phyloP scores from a whole-genome alignment of 2,329 filamentous ascomycete species.

The Davidsoniella australis region DNA sequence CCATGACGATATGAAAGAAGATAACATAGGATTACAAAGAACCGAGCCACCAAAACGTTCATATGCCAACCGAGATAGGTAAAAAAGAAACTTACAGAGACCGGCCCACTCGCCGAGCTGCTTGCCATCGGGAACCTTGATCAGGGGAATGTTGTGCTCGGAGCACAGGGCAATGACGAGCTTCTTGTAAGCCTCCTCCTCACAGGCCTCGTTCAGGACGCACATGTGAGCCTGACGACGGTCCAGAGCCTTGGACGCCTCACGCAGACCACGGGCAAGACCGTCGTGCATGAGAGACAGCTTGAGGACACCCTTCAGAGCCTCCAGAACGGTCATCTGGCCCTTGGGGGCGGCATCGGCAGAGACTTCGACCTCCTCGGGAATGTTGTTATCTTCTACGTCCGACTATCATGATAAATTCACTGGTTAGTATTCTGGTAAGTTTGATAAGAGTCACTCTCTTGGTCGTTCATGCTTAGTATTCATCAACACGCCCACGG shows the following conservation, averaged over 20 bases:
- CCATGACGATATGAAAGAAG: background rate
- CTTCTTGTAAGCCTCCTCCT: slow-evolving; percentile 99
- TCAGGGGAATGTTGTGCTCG: slow-evolving; percentile 99
- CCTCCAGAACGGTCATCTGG: slow-evolving; percentile 96
- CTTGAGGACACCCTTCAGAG: slow-evolving; percentile 97
- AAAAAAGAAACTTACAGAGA: slow-evolving; percentile 54
- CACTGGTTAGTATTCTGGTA: background rate
- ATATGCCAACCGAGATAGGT: too few species aligned
- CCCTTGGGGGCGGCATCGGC: slow-evolving; percentile 75
- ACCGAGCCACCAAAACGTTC: background rate
- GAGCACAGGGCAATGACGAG: slow-evolving; percentile 95
- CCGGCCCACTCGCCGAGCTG: slow-evolving; percentile 99
- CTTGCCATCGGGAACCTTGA: slow-evolving; percentile 99
- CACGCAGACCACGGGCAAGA: slow-evolving; percentile 92
- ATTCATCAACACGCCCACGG: too few species aligned
- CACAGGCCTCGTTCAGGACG: slow-evolving; percentile 98
- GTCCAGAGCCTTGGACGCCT: slow-evolving; percentile 97
- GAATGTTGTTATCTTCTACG: slow-evolving; percentile 97
- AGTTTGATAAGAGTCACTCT: background rate
- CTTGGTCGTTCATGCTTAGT: too few species aligned
- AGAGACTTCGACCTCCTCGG: slow-evolving; percentile 91
- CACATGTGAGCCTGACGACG: slow-evolving; percentile 99
- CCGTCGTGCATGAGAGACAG: slow-evolving; percentile 99
- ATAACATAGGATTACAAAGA: background rate
- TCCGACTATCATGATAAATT: slow-evolving; percentile 54